Base-by-base conservation (phyloP, 345 rosid species). In the Boechera divaricarpa region DNA sequence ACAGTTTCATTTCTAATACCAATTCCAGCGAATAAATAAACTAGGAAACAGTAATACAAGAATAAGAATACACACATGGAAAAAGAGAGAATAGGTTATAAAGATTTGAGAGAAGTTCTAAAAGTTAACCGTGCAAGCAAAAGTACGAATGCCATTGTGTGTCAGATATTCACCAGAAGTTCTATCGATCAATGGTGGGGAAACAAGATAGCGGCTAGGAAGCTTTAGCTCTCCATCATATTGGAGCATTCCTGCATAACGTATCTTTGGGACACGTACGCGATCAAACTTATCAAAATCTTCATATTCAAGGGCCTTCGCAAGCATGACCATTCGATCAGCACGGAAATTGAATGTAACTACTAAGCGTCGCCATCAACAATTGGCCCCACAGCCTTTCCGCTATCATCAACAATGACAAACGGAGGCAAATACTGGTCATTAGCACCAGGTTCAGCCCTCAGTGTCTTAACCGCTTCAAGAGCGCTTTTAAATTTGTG, bases 131-230 rank as follows among this genome's bases (percentile, higher is more conserved):
- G n/a, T 95, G 98, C 99, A 92, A 69, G 98, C 98, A 83, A 95
- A 95, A 57, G 98, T 95, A 38, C 87, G 82, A 47, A 93, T 31
- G 33, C 98, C 99, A 11, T 95, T 95, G 55, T 84, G 86, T 69
- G 85, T 94, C 59, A 95, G 82, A 81, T 92, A 95, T 89, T 92
- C 98, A 68, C 99, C 97, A 33, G 97, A 92, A 56, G 99, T 95
- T 67, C 99, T 88, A 2, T 92, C 99, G 63, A 92, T 95, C 90
- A 89, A 89, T 21, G 99, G 98, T 47, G 99, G 99, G 81, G 98
- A 87, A 69, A 95, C 98, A 73, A 95, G 96, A 81, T 92, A 95
- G 18, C 39, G 84, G 78, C 82, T 85, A 12, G 99, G 98, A 80
- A 95, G 98, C 87, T 89, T 85, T 77, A 95, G 82, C 76, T 95